Conservation (phyloP, 2,329 filamentous ascomycete genomes). For the Pseudogymnoascus sp. region DNA sequence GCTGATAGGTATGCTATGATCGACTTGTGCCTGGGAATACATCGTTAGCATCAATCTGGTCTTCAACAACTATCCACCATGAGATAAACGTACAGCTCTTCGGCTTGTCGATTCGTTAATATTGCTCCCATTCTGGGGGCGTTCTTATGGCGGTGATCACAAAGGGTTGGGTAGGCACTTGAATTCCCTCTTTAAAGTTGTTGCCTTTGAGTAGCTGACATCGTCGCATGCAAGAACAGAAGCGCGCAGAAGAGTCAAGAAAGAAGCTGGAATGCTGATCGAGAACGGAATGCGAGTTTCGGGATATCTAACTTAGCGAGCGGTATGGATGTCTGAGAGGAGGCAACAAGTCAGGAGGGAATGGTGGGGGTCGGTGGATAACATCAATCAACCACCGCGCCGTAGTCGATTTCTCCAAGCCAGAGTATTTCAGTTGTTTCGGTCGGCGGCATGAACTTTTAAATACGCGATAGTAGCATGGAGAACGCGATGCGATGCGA, state of each 20-base stretch:
- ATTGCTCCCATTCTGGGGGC: background rate
- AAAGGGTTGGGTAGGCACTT: background rate
- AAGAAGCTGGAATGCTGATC: background rate
- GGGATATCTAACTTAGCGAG: slow-evolving; percentile 8
- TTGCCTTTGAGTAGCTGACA: background rate
- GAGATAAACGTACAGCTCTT: slow-evolving; percentile 1
- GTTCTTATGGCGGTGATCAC: background rate
- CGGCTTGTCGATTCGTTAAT: slow-evolving; percentile 6
- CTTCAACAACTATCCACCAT: background rate
- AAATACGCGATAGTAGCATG: background rate
- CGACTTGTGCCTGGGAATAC: slow-evolving; percentile 66
- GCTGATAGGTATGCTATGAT: slow-evolving; percentile 81
- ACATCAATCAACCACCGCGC: background rate
- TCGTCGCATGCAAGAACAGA: slow-evolving; percentile 3
- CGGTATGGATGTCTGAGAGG: slow-evolving; percentile 8
- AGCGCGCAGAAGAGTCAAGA: slow-evolving; percentile 2
- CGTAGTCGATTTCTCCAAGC: background rate
- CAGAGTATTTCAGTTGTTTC: background rate
- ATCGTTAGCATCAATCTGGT: background rate
- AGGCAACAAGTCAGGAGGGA: background rate
- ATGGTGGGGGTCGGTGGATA: slow-evolving; percentile 6
- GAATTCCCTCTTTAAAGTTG: slow-evolving; percentile 4
- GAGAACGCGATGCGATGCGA: slow-evolving; percentile 1
- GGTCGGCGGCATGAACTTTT: background rate
- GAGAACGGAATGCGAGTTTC: background rate